Base-by-base conservation (phyloP, 257 asterid species). In the Lavandula angustifolia region DNA sequence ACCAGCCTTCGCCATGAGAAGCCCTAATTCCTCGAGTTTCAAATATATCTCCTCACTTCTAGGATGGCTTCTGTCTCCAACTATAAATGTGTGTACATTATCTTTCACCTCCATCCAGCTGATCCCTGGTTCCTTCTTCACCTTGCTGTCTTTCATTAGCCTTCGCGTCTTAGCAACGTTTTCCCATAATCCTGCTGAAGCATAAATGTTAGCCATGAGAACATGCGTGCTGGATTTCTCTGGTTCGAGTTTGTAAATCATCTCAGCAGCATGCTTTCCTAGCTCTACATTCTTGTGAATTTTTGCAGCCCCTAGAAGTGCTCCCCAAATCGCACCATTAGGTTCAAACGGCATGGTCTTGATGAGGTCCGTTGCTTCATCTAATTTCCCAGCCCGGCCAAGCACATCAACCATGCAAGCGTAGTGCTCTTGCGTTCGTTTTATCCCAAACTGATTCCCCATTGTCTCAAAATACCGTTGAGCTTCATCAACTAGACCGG, bases 391-490 rank as follows among this genome's bases (percentile, higher is more conserved):
- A 64, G 92, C 84, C 64, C 96, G 71, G 13, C 91, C 94, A 54
- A 86, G 94, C 67, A 76, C 84, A 74, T 89, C 96, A 57, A 89
- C 80, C 95, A 86, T 82, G 85, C 96, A 89, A 48, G 96, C 90
- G 54, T 82, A 89, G 70, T 86, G 96, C 78, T 89, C 96, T 68
- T 74, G 85, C 3, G 82, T 81, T 10, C 85, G 87, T 67, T 86
- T 82, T 43, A 86, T 75, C 13, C 87, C 85, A 53, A 80, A 84
- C 38, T 52, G 53, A 63, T 73, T 77, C 68, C 68, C 71, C 95
- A 89, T 86, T 11, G 74, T 71, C 55, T 78, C 78, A 31, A 89
- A 89, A 52, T 81, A 81, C 61, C 60, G 31, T 58, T 76, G 79
- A 44, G 94, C 96, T 66, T 86, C 95, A 7, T 77, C 54, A 40